Percentiles rank a stretch among this genome's conserved stretches.
These are phyloP conservation scores for Penicillium sp. DNA, from an alignment of 2,329 filamentous ascomycete species.

Conservation along the genomic window DNA sequence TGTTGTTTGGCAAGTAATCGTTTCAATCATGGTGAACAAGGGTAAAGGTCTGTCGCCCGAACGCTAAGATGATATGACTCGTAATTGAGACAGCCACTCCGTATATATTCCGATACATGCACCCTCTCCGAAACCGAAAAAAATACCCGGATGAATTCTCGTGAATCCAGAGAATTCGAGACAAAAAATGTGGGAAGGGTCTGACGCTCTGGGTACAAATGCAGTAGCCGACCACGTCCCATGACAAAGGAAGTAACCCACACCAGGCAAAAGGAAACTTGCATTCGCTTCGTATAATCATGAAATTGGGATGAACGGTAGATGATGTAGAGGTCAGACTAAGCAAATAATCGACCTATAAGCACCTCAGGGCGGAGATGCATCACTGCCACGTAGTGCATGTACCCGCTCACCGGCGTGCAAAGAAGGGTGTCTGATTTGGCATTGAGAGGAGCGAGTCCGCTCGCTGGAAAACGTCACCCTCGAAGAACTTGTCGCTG, in stretches of 20 bases:
- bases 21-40: background rate
- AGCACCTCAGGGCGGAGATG: background rate
- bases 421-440: slow-evolving; percentile 49
- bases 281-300: slow-evolving; percentile 11
- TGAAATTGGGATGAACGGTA: background rate
- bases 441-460: slow-evolving; percentile 55
- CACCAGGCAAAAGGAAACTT: background rate
- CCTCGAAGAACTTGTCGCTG: slow-evolving; percentile 56
- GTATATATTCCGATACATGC: background rate
- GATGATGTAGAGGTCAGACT: background rate
- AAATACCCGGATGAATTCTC: slow-evolving; percentile 6
- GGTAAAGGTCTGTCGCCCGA: background rate
- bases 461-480: slow-evolving; percentile 57
- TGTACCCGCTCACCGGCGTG: slow-evolving; percentile 41
- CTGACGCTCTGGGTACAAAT: background rate
- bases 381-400: background rate
- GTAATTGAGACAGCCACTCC: background rate
- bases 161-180: slow-evolving; percentile 15
- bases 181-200: slow-evolving; percentile 2
- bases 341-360: background rate
- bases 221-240: background rate
- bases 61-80: slow-evolving; percentile 11
- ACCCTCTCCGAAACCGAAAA: background rate
- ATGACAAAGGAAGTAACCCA: background rate
- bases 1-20: background rate